phyloP scores from a whole-genome alignment of 768 basidiomycete genomes.

The Clavaria fumosa region DNA sequence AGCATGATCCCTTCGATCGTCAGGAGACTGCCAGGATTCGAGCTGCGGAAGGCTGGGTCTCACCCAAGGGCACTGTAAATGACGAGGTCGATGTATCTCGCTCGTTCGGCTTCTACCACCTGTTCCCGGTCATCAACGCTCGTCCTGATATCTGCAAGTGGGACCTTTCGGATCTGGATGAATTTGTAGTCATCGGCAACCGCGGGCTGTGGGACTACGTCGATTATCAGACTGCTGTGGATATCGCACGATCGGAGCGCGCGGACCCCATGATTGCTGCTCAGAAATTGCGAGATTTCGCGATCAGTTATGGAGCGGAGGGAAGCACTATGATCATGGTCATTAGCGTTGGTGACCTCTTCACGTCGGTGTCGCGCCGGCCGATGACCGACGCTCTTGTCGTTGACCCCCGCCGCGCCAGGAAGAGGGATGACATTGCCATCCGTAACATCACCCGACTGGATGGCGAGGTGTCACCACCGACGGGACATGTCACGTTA shows the following conservation, averaged over 20 bases:
- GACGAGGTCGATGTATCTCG: slow-evolving; percentile 87
- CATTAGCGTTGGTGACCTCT: slow-evolving; percentile 66
- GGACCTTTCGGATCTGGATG: slow-evolving; percentile 68
- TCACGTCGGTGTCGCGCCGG: slow-evolving; percentile 33
- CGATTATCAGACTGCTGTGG: slow-evolving; percentile 89
- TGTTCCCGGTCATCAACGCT: slow-evolving; percentile 82
- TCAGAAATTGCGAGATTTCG: slow-evolving; percentile 91
- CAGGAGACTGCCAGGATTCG: slow-evolving; percentile 79
- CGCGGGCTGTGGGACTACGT: slow-evolving; percentile 88
- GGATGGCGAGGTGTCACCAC: slow-evolving; percentile 67
- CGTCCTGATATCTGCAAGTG: slow-evolving; percentile 62
- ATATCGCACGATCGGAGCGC: slow-evolving; percentile 71
- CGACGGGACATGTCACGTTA: slow-evolving; percentile 75
- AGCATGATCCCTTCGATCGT: slow-evolving; percentile 84
- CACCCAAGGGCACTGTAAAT: slow-evolving; percentile 79
- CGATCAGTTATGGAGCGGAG: slow-evolving; percentile 90
- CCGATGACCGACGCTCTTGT: slow-evolving; percentile 29
- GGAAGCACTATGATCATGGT: slow-evolving; percentile 99
- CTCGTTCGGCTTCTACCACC: slow-evolving; percentile 85
- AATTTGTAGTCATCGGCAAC: slow-evolving; percentile 94
- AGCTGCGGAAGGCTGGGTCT: slow-evolving; percentile 86
- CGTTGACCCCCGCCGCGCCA: slow-evolving; percentile 14
- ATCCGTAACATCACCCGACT: slow-evolving; percentile 50
- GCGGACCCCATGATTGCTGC: slow-evolving; percentile 64
- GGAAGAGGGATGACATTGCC: slow-evolving; percentile 31